phyloP scores from a whole-genome alignment of 805 yeast species.

The Nakazawaea ishiwadae region DNA sequence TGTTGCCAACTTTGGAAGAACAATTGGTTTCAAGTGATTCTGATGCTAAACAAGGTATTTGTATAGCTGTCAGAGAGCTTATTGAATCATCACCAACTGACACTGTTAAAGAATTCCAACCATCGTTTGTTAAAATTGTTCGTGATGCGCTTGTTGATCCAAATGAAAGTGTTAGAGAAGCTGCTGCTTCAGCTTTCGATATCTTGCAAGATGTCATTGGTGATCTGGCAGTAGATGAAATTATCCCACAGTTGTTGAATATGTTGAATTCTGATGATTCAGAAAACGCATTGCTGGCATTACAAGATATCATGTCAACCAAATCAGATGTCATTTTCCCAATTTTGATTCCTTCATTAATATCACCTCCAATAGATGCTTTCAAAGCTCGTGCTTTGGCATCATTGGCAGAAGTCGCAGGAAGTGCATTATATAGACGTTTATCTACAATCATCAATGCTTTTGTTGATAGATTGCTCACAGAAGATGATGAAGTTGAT shows the following conservation, averaged over 20 bases:
- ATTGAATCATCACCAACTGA: constrained; percentile 67
- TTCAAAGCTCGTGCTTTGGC: constrained; percentile 87
- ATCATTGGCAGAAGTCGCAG: constrained; percentile 86
- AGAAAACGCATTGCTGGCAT: constrained; percentile 77
- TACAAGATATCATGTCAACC: constrained; percentile 87
- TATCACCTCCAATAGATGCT: constrained; percentile 74
- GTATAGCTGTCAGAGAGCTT: constrained; percentile 86
- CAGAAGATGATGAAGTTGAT: constrained; percentile 29
- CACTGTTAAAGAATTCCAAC: constrained; percentile 60
- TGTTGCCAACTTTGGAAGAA: constrained; percentile 79
- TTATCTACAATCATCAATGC: constrained; percentile 71
- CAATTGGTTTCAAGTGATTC: constrained; percentile 58
- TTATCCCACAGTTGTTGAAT: constrained; percentile 76
- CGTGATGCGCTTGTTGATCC: constrained; percentile 76
- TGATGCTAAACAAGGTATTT: constrained; percentile 94
- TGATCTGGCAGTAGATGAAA: constrained; percentile 78
- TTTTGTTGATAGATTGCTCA: constrained; percentile 55
- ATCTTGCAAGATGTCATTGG: constrained; percentile 80
- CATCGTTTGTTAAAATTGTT: constrained; percentile 65
- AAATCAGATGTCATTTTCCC: constrained; percentile 93
- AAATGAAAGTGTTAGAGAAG: constrained; percentile 70
- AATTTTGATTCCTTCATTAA: constrained; percentile 77
- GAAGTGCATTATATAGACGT: constrained; percentile 69
- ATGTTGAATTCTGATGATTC: constrained; percentile 53
- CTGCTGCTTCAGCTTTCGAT: constrained; percentile 91